These are phyloP conservation scores for Smittium mucronatum DNA, from an alignment of 371 early-diverging fungal genomes.

Conservation along the genomic window DNA sequence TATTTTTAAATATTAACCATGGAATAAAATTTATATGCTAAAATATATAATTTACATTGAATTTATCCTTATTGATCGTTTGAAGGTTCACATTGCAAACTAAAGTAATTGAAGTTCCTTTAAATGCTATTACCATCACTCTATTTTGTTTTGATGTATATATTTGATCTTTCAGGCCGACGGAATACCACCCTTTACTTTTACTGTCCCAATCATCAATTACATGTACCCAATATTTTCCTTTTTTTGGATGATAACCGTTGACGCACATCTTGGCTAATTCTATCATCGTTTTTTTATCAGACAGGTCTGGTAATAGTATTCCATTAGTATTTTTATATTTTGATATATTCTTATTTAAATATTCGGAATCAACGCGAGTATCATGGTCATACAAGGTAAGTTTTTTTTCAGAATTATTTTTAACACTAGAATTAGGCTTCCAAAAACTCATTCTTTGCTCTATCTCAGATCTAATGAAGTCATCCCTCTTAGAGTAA, in stretches of 20 bases:
- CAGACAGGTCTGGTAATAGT: constrained; percentile 50
- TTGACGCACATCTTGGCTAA: constrained; percentile 67
- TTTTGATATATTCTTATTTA: no score
- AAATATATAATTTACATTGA: no score
- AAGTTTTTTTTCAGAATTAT: no score
- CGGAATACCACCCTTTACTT: constrained; percentile 58
- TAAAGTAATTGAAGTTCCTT: constrained; percentile 73
- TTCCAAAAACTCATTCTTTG: no score
- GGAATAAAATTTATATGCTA: no score
- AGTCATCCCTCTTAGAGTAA: no score
- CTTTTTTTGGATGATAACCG: constrained; percentile 47
- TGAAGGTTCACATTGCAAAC: constrained; percentile 57
- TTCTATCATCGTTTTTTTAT: constrained; percentile 48
- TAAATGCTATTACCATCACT: constrained; percentile 66
- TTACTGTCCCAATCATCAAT: constrained; percentile 61
- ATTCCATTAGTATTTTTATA: constrained; percentile 32
- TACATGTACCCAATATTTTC: constrained; percentile 59
- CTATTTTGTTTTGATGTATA: constrained; percentile 53
- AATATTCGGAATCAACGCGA: no score
- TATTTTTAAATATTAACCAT: no score
- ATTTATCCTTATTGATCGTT: constrained; percentile 55
- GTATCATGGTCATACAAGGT: no score
- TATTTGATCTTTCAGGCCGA: constrained; percentile 82
- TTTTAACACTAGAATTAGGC: no score
- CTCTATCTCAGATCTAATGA: no score